Percentiles rank a stretch among this genome's conserved stretches.
These are phyloP conservation scores for Erucastrum elatum DNA, from an alignment of 345 rosid genomes.

Conservation along the genomic window DNA sequence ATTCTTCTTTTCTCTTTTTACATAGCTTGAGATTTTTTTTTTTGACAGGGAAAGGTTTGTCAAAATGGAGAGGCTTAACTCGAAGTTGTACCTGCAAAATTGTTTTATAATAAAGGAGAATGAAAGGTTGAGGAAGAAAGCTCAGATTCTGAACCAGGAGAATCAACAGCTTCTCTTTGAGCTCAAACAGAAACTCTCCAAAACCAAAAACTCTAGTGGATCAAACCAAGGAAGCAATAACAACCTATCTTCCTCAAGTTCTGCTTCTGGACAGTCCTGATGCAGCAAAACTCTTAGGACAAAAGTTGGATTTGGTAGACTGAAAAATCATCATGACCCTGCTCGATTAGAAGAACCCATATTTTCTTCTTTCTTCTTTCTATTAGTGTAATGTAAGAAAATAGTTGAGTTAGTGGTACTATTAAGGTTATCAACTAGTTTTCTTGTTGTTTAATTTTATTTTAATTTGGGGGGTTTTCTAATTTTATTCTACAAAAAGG, in stretches of 20 bases:
- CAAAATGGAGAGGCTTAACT: constrained; percentile 86
- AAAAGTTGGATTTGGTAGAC: constrained; percentile 31
- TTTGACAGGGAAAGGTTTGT: background rate
- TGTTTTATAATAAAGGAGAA: constrained; percentile 85
- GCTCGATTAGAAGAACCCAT: constrained; percentile 42
- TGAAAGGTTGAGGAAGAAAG: constrained; percentile 95
- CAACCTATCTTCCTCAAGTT: constrained; percentile 33
- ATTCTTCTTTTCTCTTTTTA: background rate
- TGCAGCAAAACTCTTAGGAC: constrained; percentile 26
- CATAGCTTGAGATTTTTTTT: too few relatives aligned
- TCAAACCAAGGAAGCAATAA: constrained; percentile 35
- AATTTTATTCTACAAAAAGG: constrained; percentile 50
- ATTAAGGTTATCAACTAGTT: constrained; percentile 9
- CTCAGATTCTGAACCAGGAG: constrained; percentile 96
- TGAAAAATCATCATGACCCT: constrained; percentile 15
- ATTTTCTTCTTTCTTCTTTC: background rate
- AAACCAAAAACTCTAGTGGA: constrained; percentile 38
- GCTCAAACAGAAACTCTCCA: constrained; percentile 77
- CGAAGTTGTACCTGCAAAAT: constrained; percentile 80
- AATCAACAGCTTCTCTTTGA: constrained; percentile 87
- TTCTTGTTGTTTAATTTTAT: background rate
- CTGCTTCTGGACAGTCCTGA: constrained; percentile 43
- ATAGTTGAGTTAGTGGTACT: background rate
- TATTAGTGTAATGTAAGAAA: background rate
- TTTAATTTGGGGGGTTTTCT: constrained; percentile 28